Evolutionary conservation across 371 early-diverging fungal species (phyloP), one percentile per base, ranked within the genome.

Genomic region (Mortierella sp.): DNA sequence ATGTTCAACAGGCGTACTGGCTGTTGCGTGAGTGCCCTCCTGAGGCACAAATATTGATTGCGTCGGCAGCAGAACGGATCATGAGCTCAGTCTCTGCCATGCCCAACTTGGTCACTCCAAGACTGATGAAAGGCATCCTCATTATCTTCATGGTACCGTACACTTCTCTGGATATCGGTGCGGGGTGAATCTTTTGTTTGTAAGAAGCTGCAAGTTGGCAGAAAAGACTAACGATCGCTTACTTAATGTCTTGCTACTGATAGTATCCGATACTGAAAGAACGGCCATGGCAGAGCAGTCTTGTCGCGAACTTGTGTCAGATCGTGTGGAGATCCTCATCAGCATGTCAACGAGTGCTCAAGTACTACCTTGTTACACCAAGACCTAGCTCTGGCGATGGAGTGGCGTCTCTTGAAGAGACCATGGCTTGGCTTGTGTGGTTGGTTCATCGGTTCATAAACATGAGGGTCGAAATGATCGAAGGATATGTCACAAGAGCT

Each of bases 371-470:
- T 41, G 77, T 82, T 2, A 86, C 86, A 18, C 82, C 82, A 4
- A 72, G 86, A 43, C 79, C 86, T 2, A 82, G 72, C 18, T 70
- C 79, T 18, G 86, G 86, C 0, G 79, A 76, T 27, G 86, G 86
- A 8, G 79, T 82, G 2, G 86, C 86, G 2, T 79, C 86, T 2
- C 54, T 82, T 16, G 86, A 86, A 18, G 86, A 86, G 29, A 86
- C 86, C n/a, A 79, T 86, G 86, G 82, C 86, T 0, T 86, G 86
- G 86, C 82, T 86, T 18, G 86, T 86, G 8, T 86, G 86, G 86
- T 72, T 86, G 2, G 82, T 86, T 8, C 86, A 86, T 10, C 79
- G 86, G 21, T 79, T 82, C 18, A 86, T 86, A 54, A 86, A 86
- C 49, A 79, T 77, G 56, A 70, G 77, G 16, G 86, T 86, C 32